These are phyloP conservation scores for Thalassiosira delicatula DNA, from an alignment of 352 stramenopile genomes.

Conservation along the genomic window DNA sequence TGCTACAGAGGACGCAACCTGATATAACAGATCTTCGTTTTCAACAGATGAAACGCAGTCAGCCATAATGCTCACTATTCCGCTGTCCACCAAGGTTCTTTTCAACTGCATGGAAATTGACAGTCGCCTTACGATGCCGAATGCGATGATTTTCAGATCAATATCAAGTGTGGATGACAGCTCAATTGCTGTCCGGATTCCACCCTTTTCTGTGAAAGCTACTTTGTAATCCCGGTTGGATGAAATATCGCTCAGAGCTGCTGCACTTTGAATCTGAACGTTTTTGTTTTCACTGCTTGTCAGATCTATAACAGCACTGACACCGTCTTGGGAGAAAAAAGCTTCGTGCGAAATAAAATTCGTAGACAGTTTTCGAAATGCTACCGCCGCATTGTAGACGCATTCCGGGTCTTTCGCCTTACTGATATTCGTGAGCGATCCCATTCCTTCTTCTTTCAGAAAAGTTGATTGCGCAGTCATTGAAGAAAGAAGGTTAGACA, in stretches of 20 bases:
- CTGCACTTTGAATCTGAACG: conserved; percentile 89
- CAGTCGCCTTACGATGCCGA: conserved; percentile 89
- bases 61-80: conserved; percentile 70
- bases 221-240: conserved; percentile 91
- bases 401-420: conserved; percentile 91
- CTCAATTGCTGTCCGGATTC: conserved; percentile 79
- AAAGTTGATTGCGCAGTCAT: conserved; percentile 86
- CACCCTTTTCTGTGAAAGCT: conserved; percentile 88
- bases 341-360: conserved; percentile 85
- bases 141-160: conserved; percentile 87
- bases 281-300: conserved; percentile 81
- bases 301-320: conserved; percentile 86
- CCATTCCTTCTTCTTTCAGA: conserved; percentile 88
- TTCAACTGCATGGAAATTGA: conserved; percentile 86
- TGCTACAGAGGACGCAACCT: conserved; percentile 89
- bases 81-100: conserved; percentile 74
- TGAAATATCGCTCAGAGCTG: conserved; percentile 90
- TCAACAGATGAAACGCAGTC: conserved; percentile 55
- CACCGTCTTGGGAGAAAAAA: conserved; percentile 85
- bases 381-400: conserved; percentile 89
- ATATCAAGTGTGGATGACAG: conserved; percentile 75
- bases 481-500: conserved; percentile 90
- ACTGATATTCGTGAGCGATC: conserved; percentile 87
- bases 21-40: conserved; percentile 88
- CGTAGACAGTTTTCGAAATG: conserved; percentile 88